Conservation (phyloP, 2,329 filamentous ascomycete genomes). For the Arachnomyces sp. region DNA sequence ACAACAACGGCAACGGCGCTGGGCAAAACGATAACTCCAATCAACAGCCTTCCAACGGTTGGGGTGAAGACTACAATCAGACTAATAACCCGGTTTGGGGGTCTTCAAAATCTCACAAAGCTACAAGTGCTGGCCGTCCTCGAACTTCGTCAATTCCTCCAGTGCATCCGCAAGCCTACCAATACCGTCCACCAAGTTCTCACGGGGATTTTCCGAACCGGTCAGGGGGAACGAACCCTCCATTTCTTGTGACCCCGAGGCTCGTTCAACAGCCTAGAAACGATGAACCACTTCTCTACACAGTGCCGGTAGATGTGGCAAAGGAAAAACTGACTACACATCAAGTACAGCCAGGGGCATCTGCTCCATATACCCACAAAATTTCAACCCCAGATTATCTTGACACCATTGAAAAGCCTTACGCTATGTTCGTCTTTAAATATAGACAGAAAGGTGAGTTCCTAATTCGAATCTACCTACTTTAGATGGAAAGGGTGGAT, state of each 20-base stretch:
- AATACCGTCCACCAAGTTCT: too few species aligned
- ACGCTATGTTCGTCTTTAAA: slow-evolving; percentile 27
- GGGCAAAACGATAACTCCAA: not conserved
- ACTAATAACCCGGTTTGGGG: not conserved
- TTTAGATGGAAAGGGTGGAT: not conserved
- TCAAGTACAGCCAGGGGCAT: slow-evolving; percentile 23
- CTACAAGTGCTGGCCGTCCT: too few species aligned
- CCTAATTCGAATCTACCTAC: not conserved
- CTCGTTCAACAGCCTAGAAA: slow-evolving; percentile 3
- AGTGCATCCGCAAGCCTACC: too few species aligned
- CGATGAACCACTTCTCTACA: slow-evolving; percentile 15
- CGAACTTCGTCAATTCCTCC: too few species aligned
- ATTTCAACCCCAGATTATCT: slow-evolving; percentile 21
- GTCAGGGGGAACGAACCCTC: not conserved
- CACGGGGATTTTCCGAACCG: too few species aligned
- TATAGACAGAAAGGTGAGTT: slow-evolving; percentile 18
- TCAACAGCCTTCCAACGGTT: not conserved
- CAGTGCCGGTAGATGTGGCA: slow-evolving; percentile 13
- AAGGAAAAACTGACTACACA: slow-evolving; percentile 15
- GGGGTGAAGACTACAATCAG: slow-evolving; percentile 1
- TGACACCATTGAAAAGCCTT: slow-evolving; percentile 23
- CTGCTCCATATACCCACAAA: slow-evolving; percentile 23
- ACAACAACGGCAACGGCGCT: not conserved
- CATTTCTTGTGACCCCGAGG: slow-evolving; percentile 8
- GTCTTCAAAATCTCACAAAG: too few species aligned